These are phyloP conservation scores for Pseudogymnoascus sp. DNA, from an alignment of 2,329 filamentous ascomycete species.

Conservation along the genomic window DNA sequence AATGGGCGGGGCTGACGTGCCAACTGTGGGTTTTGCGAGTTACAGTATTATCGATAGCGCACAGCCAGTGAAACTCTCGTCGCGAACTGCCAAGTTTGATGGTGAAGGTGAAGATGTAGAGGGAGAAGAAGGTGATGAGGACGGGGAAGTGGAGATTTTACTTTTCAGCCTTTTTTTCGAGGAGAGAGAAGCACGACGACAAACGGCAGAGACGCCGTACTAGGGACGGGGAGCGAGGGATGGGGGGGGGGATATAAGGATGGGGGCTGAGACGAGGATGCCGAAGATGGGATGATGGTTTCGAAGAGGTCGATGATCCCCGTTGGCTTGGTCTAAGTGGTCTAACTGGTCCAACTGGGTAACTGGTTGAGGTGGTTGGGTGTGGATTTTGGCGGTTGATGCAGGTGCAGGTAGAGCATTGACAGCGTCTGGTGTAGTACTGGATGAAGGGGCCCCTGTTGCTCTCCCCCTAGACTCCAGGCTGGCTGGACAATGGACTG, in stretches of 20 bases:
- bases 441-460: neutral
- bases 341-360: neutral
- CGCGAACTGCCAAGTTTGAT: neutral
- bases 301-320: constrained; percentile 1
- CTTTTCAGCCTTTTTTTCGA: neutral
- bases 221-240: neutral
- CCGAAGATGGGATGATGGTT: constrained; percentile 7
- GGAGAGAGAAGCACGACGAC: neutral
- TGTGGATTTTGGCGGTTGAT: neutral
- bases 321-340: neutral
- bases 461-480: neutral
- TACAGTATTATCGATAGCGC: constrained; percentile 5
- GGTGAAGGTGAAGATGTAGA: neutral
- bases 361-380: neutral
- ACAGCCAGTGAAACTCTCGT: neutral
- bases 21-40: constrained; percentile 3
- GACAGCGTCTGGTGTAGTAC: neutral
- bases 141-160: neutral
- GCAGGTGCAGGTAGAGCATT: constrained; percentile 2
- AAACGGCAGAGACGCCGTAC: neutral
- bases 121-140: neutral
- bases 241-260: neutral
- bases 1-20: constrained; percentile 5
- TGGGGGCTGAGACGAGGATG: constrained; percentile 6
- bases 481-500: neutral